phyloP scores from a whole-genome alignment of 2,329 filamentous ascomycete genomes.

The Fusarium nurragi region DNA sequence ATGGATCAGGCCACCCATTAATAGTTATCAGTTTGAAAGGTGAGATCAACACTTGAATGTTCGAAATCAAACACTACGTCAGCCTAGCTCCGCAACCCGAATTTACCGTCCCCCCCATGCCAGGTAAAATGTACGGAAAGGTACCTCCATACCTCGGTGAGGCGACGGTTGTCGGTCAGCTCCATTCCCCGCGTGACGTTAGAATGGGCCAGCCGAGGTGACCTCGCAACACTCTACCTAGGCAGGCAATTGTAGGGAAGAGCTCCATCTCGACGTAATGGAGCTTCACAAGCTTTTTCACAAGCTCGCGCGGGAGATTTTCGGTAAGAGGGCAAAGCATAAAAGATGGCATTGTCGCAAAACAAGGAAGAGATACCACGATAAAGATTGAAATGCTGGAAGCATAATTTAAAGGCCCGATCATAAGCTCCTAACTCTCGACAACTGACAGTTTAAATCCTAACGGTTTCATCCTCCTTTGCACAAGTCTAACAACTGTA shows the following conservation, averaged over 20 bases:
- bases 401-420: slow-evolving; percentile 16
- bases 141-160: slow-evolving; percentile 29
- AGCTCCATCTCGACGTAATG: slow-evolving; percentile 24
- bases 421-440: background rate
- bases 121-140: slow-evolving; percentile 29
- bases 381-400: slow-evolving; percentile 2
- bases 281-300: slow-evolving; percentile 39
- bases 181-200: slow-evolving; percentile 33
- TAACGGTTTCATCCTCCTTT: slow-evolving; percentile 8
- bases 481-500: slow-evolving; percentile 1
- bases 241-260: slow-evolving; percentile 10
- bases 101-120: slow-evolving; percentile 12
- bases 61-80: slow-evolving; percentile 21
- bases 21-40: background rate
- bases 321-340: slow-evolving; percentile 32
- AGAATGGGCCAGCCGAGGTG: slow-evolving; percentile 29
- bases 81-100: slow-evolving; percentile 22
- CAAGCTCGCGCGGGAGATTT: slow-evolving; percentile 26
- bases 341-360: slow-evolving; percentile 28
- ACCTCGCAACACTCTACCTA: slow-evolving; percentile 9
- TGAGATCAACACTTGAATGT: slow-evolving; percentile 22
- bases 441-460: slow-evolving; percentile 9
- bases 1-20: slow-evolving; percentile 24
- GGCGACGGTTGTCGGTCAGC: slow-evolving; percentile 25
- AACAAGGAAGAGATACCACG: slow-evolving; percentile 2